phyloP scores from a whole-genome alignment of 495 filamentous ascomycete genomes.

The Aspergillus sclerotioniger region DNA sequence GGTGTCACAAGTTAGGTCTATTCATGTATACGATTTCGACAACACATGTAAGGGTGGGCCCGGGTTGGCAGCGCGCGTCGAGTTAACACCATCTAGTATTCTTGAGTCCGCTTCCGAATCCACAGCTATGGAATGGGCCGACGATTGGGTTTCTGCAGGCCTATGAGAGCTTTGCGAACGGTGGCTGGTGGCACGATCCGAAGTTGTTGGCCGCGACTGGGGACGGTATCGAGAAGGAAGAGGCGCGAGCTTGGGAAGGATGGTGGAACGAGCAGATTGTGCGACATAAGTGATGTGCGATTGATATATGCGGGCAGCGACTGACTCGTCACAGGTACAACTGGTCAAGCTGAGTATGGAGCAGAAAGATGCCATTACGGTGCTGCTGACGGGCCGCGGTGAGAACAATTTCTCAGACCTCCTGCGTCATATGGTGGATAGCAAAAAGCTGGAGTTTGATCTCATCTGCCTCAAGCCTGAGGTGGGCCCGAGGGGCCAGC shows the following conservation, averaged over 20 bases:
- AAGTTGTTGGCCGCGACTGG: conserved; percentile 84
- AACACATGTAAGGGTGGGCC: conserved; percentile 70
- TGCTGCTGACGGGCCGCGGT: conserved; percentile 86
- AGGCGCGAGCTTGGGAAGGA: conserved; percentile 78
- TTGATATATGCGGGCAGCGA: conserved; percentile 1
- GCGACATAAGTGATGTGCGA: conserved; percentile 17
- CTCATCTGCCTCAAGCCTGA: conserved; percentile 85
- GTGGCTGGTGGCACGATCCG: conserved; percentile 97
- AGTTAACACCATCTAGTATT: conserved; percentile 63
- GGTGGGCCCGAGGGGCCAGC: conserved; percentile 72
- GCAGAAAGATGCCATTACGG: conserved; percentile 81
- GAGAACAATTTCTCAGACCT: conserved; percentile 74
- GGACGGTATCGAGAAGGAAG: conserved; percentile 78
- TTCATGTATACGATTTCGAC: conserved; percentile 98
- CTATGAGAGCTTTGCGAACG: conserved; percentile 73
- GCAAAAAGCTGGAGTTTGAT: conserved; percentile 81
- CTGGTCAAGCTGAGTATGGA: conserved; percentile 78
- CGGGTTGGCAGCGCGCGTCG: neutral
- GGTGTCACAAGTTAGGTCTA: conserved; percentile 64
- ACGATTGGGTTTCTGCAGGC: conserved; percentile 74
- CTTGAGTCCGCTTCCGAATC: conserved; percentile 82
- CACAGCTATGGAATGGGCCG: conserved; percentile 75
- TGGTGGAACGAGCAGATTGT: conserved; percentile 98
- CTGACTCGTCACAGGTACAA: conserved; percentile 56
- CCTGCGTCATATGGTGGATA: conserved; percentile 77